A percentile compares a stretch with the other conserved stretches of the same genome.
phyloP scores from a whole-genome alignment of 2,329 filamentous ascomycete species.

The Pezicula rhizophila region DNA sequence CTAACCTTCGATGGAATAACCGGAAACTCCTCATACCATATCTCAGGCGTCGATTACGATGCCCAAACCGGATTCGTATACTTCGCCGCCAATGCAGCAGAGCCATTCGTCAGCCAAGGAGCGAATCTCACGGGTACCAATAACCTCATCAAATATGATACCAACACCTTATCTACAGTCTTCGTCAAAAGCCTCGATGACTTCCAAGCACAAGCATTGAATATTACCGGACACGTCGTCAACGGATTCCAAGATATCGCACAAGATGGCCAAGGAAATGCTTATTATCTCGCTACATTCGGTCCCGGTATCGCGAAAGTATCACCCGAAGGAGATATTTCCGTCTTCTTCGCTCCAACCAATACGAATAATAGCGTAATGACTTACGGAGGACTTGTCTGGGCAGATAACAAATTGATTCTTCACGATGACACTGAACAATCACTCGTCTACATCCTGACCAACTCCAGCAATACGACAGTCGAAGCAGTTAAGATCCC shows the following conservation, averaged over 20 bases:
- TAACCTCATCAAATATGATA: neutral
- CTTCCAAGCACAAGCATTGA: neutral
- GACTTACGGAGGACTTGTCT: neutral
- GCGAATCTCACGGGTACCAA: neutral
- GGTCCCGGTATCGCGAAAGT: neutral
- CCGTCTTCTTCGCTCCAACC: neutral
- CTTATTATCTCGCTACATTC: neutral
- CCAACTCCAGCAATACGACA: neutral
- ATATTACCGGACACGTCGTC: neutral
- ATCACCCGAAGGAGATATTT: neutral
- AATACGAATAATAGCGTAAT: neutral
- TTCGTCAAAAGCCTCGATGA: neutral
- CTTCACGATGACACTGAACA: neutral
- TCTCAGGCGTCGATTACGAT: neutral
- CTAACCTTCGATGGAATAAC: neutral
- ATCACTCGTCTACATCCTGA: neutral
- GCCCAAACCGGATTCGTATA: neutral
- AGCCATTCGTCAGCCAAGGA: neutral
- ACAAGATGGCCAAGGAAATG: neutral
- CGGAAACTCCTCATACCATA: neutral
- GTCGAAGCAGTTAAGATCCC: neutral
- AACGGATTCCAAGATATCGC: neutral
- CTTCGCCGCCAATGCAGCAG: neutral
- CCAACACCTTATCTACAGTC: neutral
- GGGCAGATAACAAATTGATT: neutral